phyloP scores from a whole-genome alignment of 1,139 yeast species.

The Debaryomycetaceae sp. region DNA sequence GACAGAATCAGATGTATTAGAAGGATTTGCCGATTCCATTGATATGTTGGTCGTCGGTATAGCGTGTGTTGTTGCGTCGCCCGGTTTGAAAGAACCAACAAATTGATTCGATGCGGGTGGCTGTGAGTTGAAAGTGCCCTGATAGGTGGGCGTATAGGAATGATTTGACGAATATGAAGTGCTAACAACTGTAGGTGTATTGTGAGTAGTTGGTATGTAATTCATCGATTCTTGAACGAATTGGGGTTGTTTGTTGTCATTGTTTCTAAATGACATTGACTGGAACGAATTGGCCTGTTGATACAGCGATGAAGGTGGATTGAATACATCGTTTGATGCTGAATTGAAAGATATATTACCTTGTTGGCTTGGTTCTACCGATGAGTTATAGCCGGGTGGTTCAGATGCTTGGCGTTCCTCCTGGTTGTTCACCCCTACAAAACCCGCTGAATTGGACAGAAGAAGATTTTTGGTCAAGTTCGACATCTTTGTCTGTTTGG shows the following conservation, averaged over 20 bases:
- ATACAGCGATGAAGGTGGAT: not conserved
- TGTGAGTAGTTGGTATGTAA: slow-evolving; percentile 46
- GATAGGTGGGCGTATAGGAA: slow-evolving; percentile 34
- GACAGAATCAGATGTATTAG: slow-evolving; percentile 1
- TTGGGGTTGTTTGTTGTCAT: not conserved
- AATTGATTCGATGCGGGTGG: slow-evolving; percentile 5
- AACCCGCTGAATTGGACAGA: slow-evolving; percentile 9
- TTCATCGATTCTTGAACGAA: slow-evolving; percentile 25
- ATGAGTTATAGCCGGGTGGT: slow-evolving; percentile 1
- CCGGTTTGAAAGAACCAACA: slow-evolving; percentile 14
- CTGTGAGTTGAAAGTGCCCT: slow-evolving; percentile 13
- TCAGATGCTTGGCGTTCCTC: not conserved
- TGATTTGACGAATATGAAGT: slow-evolving; percentile 44
- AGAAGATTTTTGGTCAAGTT: slow-evolving; percentile 39
- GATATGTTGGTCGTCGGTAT: slow-evolving; percentile 49
- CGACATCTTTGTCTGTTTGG: slow-evolving; percentile 22
- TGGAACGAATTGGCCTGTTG: not conserved
- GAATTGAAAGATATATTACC: not conserved
- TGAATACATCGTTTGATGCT: not conserved
- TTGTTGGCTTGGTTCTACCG: not conserved
- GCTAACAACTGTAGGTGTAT: slow-evolving; percentile 54
- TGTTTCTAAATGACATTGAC: not conserved
- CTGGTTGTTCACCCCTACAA: not conserved
- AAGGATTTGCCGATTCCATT: slow-evolving; percentile 41
- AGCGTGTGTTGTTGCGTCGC: slow-evolving; percentile 27